A percentile compares a stretch with the other conserved stretches of the same genome.
Evolutionary conservation across 2,329 filamentous ascomycete species (phyloP).

Genomic region (Dactylellina haptotyla): DNA sequence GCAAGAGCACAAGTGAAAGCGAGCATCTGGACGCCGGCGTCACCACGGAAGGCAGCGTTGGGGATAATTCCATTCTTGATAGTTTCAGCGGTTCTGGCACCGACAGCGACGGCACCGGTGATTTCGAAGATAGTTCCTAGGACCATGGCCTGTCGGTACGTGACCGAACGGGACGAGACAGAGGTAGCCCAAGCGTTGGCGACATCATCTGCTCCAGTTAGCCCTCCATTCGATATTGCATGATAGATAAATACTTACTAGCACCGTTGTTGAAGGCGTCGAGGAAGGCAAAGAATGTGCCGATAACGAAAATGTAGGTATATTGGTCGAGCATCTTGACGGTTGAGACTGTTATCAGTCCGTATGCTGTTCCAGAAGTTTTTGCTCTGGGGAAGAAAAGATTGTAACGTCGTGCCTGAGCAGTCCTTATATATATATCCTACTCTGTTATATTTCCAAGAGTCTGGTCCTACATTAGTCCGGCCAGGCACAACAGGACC

Average conservation of each 20-base stretch:
- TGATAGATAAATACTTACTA: slow-evolving; percentile 68
- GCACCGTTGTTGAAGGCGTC: slow-evolving; percentile 83
- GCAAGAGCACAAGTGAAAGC: slow-evolving; percentile 72
- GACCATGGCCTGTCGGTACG: slow-evolving; percentile 75
- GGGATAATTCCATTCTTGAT: slow-evolving; percentile 74
- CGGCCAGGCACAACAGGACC: slow-evolving; percentile 19
- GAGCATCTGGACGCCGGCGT: slow-evolving; percentile 66
- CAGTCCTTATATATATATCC: slow-evolving; percentile 31
- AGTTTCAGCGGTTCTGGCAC: slow-evolving; percentile 77
- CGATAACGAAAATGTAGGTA: slow-evolving; percentile 78
- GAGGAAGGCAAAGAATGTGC: slow-evolving; percentile 78
- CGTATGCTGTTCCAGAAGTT: slow-evolving; percentile 19
- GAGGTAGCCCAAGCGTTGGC: slow-evolving; percentile 84
- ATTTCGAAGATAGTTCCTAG: slow-evolving; percentile 75
- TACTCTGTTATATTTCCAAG: slow-evolving; percentile 9
- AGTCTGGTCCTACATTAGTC: slow-evolving; percentile 14
- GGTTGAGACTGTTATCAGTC: slow-evolving; percentile 5
- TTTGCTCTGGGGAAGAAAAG: slow-evolving; percentile 18
- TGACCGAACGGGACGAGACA: slow-evolving; percentile 80
- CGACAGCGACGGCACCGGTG: slow-evolving; percentile 72
- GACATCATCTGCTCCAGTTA: slow-evolving; percentile 66
- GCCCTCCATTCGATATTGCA: not conserved
- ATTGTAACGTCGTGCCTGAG: slow-evolving; percentile 6
- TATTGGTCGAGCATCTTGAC: slow-evolving; percentile 72
- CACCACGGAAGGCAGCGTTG: slow-evolving; percentile 61